A percentile compares a stretch with the other conserved stretches of the same genome.
phyloP scores from a whole-genome alignment of 2,329 filamentous ascomycete genomes.

The Akanthomyces muscarius region DNA sequence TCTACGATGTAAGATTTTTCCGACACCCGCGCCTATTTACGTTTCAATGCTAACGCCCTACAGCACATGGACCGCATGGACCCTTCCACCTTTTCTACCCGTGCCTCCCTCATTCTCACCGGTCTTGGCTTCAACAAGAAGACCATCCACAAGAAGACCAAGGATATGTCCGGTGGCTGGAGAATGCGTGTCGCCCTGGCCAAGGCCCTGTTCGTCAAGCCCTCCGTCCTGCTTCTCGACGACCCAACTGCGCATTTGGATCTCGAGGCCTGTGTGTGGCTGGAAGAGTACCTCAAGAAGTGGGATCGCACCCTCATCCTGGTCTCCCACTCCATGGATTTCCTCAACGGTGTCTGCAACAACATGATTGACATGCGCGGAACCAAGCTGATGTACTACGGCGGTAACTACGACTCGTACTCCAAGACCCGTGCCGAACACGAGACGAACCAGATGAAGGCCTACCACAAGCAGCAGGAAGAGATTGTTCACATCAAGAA shows the following conservation, averaged over 20 bases:
- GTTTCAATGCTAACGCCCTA: constrained; percentile 21
- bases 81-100: constrained; percentile 91
- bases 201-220: constrained; percentile 98
- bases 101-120: constrained; percentile 92
- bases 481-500: constrained; percentile 99
- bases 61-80: constrained; percentile 99
- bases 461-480: constrained; percentile 97
- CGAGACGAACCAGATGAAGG: constrained; percentile 98
- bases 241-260: constrained; percentile 99
- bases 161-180: constrained; percentile 99
- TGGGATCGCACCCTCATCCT: constrained; percentile 97
- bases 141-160: constrained; percentile 98
- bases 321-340: constrained; percentile 97
- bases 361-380: constrained; percentile 98
- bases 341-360: constrained; percentile 96
- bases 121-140: constrained; percentile 99
- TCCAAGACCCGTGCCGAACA: constrained; percentile 90
- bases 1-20: constrained; percentile 74
- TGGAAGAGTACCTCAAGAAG: constrained; percentile 99
- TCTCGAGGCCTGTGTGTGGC: constrained; percentile 98
- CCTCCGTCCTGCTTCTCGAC: constrained; percentile 89
- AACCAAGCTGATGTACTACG: constrained; percentile 90
- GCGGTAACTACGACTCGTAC: constrained; percentile 99
- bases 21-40: not conserved
- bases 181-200: constrained; percentile 97